These are phyloP conservation scores for Penicillium sp. DNA, from an alignment of 2,329 filamentous ascomycete genomes.

Conservation along the genomic window DNA sequence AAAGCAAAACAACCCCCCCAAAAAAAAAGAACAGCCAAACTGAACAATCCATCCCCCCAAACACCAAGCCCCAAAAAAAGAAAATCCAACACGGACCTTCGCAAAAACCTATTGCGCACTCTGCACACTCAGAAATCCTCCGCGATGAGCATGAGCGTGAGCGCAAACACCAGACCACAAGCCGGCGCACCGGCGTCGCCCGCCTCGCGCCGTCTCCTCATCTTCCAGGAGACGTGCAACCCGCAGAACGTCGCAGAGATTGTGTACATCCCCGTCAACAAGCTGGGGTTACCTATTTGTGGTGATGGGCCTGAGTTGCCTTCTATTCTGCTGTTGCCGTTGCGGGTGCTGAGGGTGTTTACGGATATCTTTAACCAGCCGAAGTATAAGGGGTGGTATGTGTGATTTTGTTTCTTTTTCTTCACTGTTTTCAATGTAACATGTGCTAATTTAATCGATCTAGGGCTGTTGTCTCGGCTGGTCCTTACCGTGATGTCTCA, in stretches of 20 bases:
- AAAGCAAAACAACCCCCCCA: not conserved
- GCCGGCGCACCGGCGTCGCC: not conserved
- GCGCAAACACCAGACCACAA: constrained; percentile 9
- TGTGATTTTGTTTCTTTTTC: not conserved
- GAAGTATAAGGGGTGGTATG: constrained; percentile 38
- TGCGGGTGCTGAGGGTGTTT: constrained; percentile 34
- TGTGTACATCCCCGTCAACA: constrained; percentile 35
- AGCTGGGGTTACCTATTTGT: constrained; percentile 35
- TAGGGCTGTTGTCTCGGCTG: constrained; percentile 34
- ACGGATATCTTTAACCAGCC: constrained; percentile 39
- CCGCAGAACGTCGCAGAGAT: constrained; percentile 26
- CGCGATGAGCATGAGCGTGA: constrained; percentile 5
- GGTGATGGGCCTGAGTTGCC: constrained; percentile 31
- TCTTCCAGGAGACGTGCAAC: constrained; percentile 38
- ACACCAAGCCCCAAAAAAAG: not conserved
- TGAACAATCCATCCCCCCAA: not conserved
- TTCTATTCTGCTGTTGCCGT: constrained; percentile 33
- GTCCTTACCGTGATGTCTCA: constrained; percentile 35
- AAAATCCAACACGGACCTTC: not conserved
- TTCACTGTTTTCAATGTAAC: not conserved
- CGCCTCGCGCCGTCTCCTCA: constrained; percentile 29
- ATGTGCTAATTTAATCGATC: not conserved
- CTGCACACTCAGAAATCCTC: not conserved
- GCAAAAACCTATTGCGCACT: constrained; percentile 1
- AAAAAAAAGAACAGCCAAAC: constrained; percentile 1